Conservation (phyloP, 768 basidiomycete species). For the Lenzites betulinus region DNA sequence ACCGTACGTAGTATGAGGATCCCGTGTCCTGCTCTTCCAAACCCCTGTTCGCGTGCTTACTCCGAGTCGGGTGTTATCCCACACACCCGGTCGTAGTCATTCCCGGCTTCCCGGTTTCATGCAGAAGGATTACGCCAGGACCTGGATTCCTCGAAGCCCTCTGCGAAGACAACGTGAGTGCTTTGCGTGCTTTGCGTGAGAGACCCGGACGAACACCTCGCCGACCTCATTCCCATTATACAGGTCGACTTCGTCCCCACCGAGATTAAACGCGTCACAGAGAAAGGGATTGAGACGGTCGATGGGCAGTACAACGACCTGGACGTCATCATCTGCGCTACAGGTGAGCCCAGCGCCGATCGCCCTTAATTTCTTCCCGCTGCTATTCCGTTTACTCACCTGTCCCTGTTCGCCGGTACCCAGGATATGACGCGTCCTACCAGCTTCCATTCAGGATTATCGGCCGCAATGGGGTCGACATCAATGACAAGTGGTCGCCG, state of each 20-base stretch:
- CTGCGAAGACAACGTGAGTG: conserved; percentile 57
- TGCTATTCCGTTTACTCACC: too few species aligned
- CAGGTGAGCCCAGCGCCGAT: conserved; percentile 44
- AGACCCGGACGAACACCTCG: too few species aligned
- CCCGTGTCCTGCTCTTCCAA: too few species aligned
- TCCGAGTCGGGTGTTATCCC: too few species aligned
- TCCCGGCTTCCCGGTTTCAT: conserved; percentile 58
- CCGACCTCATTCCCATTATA: too few species aligned
- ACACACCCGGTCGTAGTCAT: conserved; percentile 42
- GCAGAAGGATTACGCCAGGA: conserved; percentile 67
- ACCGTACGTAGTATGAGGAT: too few species aligned
- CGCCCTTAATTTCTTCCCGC: too few species aligned
- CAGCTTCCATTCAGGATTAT: conserved; percentile 53
- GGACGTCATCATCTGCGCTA: conserved; percentile 66
- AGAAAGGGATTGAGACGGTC: conserved; percentile 54
- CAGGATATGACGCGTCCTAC: conserved; percentile 57
- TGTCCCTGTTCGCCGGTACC: too few species aligned
- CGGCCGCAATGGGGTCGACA: conserved; percentile 52
- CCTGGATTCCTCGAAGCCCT: conserved; percentile 69
- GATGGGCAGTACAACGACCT: conserved; percentile 57
- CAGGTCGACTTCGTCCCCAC: conserved; percentile 57
- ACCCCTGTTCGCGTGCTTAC: too few species aligned
- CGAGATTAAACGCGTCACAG: conserved; percentile 52
- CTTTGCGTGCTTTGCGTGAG: too few species aligned
- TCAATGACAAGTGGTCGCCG: conserved; percentile 56